Evolutionary conservation across 2,329 filamentous ascomycete genomes (phyloP), one percentile per base, ranked within the genome.

Genomic region (Scortechinia acanthostroma): DNA sequence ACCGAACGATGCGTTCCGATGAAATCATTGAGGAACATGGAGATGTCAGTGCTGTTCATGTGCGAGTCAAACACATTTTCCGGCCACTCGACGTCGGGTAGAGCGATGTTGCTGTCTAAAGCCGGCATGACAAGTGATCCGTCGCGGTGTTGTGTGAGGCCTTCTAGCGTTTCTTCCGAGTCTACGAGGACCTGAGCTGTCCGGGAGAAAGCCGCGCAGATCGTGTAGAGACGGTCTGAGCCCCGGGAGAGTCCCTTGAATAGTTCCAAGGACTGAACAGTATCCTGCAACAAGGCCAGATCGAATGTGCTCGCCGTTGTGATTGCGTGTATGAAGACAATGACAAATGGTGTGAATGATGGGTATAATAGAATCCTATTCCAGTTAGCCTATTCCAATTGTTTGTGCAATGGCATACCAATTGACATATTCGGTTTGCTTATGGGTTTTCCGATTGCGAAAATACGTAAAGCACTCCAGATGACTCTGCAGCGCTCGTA

Each of bases 291-390:
- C 10, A 30, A n/a, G 25, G 25, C 10, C 25, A 30, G 25, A n/a
- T 10, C 10, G 10, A n/a, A 10, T 30, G 25, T 10, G 25, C 10
- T 10, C 10, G 25, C 25, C n/a, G 25, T 30, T 30, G 25, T 30
- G 22, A 58, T 55, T 1, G 55, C 55, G 43, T 58, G 55, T 3
- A 53, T 55, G 42, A 58, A 56, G 2, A 55, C 50, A 1, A 58
- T 54, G 19, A 58, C 52, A 28, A 58, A 54, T 0, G 55, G 33
- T 43, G 52, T 57, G 21, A 55, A 55, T 2, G 54, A 55, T 1
- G 51, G 48, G 16, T 49, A 56, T 1, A 56, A 42, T 2, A 57
- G 47, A 13, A 57, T 46, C 52, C 55, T 4, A n/a, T 10, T 30
- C 25, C 10, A 10, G 25, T 30, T 30, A n/a, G 10, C 25, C 10